Conservation (phyloP, 2,329 filamentous ascomycete genomes). For the Biscogniauxia mediterranea region DNA sequence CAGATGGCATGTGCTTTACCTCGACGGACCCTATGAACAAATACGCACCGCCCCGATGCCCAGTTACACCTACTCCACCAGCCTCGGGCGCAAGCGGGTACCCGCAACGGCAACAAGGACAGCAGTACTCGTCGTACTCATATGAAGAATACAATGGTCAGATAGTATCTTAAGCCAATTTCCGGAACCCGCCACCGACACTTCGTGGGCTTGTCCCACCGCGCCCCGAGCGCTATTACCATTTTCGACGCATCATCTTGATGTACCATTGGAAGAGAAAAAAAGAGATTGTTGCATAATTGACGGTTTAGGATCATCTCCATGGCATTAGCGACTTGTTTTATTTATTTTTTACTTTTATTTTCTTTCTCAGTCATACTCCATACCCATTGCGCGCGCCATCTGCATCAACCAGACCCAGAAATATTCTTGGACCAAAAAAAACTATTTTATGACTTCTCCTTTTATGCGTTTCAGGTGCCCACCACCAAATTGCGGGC, state of each 20-base stretch:
- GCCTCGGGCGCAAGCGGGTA: constrained; percentile 38
- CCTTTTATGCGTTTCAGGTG: constrained; percentile 28
- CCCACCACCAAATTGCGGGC: constrained; percentile 22
- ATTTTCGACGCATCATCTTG: constrained; percentile 23
- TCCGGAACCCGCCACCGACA: constrained; percentile 9
- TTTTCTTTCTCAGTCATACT: constrained; percentile 36
- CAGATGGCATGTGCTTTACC: constrained; percentile 62
- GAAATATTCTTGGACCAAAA: constrained; percentile 30
- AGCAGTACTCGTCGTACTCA: constrained; percentile 46
- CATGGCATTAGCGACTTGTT: constrained; percentile 49
- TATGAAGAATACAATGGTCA: constrained; percentile 39
- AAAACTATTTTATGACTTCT: constrained; percentile 29
- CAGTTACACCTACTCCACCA: constrained; percentile 60
- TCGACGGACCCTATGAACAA: constrained; percentile 42
- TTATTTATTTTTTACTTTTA: constrained; percentile 30
- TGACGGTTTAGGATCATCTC: constrained; percentile 43
- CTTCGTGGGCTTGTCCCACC: constrained; percentile 16
- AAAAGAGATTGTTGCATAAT: constrained; percentile 45
- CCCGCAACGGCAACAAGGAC: constrained; percentile 40
- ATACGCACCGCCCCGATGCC: constrained; percentile 55
- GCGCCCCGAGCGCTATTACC: constrained; percentile 13
- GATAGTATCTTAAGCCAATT: constrained; percentile 26
- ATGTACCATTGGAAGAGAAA: constrained; percentile 42
- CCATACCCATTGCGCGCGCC: constrained; percentile 36
- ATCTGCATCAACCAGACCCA: constrained; percentile 25